These are phyloP conservation scores for Raphanus raphanistrum DNA, from an alignment of 345 rosid species.

Conservation along the genomic window DNA sequence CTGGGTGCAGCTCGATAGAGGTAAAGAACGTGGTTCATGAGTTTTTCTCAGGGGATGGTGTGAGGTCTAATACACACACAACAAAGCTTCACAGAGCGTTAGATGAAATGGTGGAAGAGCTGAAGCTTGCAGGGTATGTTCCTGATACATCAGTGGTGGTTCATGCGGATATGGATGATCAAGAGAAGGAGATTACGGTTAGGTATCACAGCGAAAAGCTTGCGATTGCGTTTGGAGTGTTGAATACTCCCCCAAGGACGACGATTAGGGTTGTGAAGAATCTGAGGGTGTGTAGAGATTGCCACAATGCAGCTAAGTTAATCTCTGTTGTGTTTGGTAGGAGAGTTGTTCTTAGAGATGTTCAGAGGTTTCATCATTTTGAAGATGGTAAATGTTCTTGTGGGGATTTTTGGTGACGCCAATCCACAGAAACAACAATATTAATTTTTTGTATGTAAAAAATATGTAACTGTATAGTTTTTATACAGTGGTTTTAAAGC, in stretches of 20 bases:
- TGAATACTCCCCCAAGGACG: constrained; percentile 68
- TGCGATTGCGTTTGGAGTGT: constrained; percentile 74
- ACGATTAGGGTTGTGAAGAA: constrained; percentile 82
- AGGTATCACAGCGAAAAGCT: constrained; percentile 88
- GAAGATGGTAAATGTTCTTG: constrained; percentile 81
- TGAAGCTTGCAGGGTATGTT: constrained; percentile 77
- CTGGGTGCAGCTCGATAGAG: constrained; percentile 85
- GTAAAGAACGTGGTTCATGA: constrained; percentile 72
- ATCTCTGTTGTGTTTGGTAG: constrained; percentile 65
- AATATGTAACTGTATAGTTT: constrained; percentile 6
- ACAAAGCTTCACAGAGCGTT: constrained; percentile 53
- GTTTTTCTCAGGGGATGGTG: constrained; percentile 78
- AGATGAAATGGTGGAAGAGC: constrained; percentile 61
- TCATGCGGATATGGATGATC: constrained; percentile 63
- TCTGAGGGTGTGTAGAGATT: constrained; percentile 81
- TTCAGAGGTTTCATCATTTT: constrained; percentile 89
- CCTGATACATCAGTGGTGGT: constrained; percentile 66
- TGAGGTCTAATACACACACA: constrained; percentile 45
- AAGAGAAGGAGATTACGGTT: constrained; percentile 63
- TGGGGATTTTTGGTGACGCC: constrained; percentile 70
- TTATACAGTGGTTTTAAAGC: neutral
- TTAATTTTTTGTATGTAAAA: neutral
- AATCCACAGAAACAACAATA: neutral
- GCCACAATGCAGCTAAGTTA: constrained; percentile 78
- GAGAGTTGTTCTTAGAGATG: constrained; percentile 79